phyloP scores from a whole-genome alignment of 192 early-diverging fungal genomes.

The Coemansia sp. region DNA sequence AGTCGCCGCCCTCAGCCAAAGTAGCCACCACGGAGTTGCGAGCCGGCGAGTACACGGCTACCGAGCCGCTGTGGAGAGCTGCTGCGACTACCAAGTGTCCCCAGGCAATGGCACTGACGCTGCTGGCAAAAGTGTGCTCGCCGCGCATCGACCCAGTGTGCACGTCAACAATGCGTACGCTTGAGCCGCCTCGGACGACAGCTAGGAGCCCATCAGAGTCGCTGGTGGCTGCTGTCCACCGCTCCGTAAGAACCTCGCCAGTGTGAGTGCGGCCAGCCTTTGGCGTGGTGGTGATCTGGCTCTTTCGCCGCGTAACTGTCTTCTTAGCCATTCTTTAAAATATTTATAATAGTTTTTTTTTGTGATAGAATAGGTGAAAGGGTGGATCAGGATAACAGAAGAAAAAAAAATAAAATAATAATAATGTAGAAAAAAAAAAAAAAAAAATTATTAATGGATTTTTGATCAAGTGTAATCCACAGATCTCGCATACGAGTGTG shows the following conservation, averaged over 20 bases:
- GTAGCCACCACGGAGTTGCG: slow-evolving; percentile 31
- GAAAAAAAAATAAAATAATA: background rate
- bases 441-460: background rate
- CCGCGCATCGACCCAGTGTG: slow-evolving; percentile 45
- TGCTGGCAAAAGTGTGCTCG: slow-evolving; percentile 26
- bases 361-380: background rate
- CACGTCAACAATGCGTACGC: slow-evolving; percentile 49
- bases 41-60: slow-evolving; percentile 52
- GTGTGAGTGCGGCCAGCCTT: slow-evolving; percentile 17
- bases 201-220: slow-evolving; percentile 30
- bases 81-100: slow-evolving; percentile 23
- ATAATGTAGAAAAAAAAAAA: slow-evolving; percentile 4
- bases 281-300: slow-evolving; percentile 2
- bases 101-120: slow-evolving; percentile 30
- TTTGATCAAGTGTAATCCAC: background rate
- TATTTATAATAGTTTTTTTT: background rate
- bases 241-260: background rate
- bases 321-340: slow-evolving; percentile 27
- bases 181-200: slow-evolving; percentile 36
- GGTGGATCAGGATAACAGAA: background rate
- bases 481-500: background rate
- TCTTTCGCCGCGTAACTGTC: slow-evolving; percentile 43
- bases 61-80: slow-evolving; percentile 26
- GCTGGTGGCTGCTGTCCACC: slow-evolving; percentile 43
- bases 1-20: background rate